Conservation (phyloP, 1,284 basidiomycete genomes). For the Papiliotrema flavescens region DNA sequence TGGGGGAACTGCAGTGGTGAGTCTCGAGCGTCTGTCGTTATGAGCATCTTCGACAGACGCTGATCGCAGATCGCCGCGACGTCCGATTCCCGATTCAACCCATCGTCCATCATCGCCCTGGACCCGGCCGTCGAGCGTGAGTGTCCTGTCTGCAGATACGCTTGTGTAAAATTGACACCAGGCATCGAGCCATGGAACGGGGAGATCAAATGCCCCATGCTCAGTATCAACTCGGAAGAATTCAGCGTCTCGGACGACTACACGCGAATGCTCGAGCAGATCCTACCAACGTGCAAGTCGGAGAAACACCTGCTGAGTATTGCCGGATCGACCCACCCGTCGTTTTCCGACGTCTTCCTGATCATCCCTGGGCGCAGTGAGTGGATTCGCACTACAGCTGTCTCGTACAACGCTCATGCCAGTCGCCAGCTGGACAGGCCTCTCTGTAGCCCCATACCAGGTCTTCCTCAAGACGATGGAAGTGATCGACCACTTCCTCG, state of each 20-base stretch:
- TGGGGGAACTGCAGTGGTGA: constrained; percentile 44
- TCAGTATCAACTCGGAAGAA: constrained; percentile 51
- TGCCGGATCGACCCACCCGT: constrained; percentile 33
- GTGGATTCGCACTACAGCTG: background rate
- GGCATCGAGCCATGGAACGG: constrained; percentile 41
- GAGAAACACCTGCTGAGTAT: constrained; percentile 28
- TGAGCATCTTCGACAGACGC: background rate
- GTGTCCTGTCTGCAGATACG: background rate
- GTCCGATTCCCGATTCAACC: constrained; percentile 15
- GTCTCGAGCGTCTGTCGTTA: constrained; percentile 3
- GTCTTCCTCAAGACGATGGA: constrained; percentile 2
- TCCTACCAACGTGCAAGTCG: constrained; percentile 8
- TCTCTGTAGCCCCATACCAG: background rate
- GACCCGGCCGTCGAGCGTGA: constrained; percentile 24
- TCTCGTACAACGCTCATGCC: background rate
- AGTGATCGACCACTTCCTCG: constrained; percentile 3
- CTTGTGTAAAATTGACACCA: background rate
- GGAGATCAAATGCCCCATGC: constrained; percentile 43
- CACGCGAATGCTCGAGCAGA: constrained; percentile 16
- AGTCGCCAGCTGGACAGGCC: constrained; percentile 1
- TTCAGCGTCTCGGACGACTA: constrained; percentile 45
- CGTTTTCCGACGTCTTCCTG: constrained; percentile 37
- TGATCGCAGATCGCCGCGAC: constrained; percentile 16
- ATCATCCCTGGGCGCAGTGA: constrained; percentile 17
- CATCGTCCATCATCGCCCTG: constrained; percentile 14